Evolutionary conservation across 2,329 filamentous ascomycete genomes (phyloP), one percentile per base, ranked within the genome.

Genomic region (Trichoderma sp.): DNA sequence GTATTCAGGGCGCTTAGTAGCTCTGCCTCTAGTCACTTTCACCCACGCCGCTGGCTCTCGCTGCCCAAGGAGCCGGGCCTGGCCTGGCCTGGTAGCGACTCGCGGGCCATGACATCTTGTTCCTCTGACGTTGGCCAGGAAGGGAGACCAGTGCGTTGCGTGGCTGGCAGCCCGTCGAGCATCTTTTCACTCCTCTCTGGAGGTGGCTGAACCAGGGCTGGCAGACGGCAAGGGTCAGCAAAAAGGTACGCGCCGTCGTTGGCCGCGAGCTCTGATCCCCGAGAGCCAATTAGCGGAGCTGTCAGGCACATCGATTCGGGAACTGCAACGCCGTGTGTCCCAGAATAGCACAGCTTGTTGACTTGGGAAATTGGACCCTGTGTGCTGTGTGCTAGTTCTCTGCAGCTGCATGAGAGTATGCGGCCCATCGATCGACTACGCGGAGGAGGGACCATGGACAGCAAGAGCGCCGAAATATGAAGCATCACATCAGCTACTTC

Each of bases 171-270:
- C 47, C 47, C 23, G 32, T 23, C 28, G 39, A 64, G 30, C 17
- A 17, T 32, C 39, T n/a, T n/a, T n/a, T 55, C 28, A 36, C 57
- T 67, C 30, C 59, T 70, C 26, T 20, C 43, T 71, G 68, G 50
- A 66, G 64, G 70, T 71, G 63, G 43, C 57, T 68, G 70, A 63
- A 59, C 50, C 13, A 26, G 70, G 36, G 63, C 57, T 55, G 13
- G 32, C 34, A 23, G 47, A 30, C 28, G 61, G 36, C 69, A 53
- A 61, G 69, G 70, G 58, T 62, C 30, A 43, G 43, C n/a, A 32
- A 72, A 72, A 72, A 72, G 66, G 71, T 70, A 70, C 66, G 71
- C 71, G 71, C 71, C 71, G 66, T 58, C 53, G 58, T 43, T 59
- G 43, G 50, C 43, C 32, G 66, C 66, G 59, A 32, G 53, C 28